Evolutionary conservation across 2,329 filamentous ascomycete genomes (phyloP).

Genomic region (Diaporthe nobilis): DNA sequence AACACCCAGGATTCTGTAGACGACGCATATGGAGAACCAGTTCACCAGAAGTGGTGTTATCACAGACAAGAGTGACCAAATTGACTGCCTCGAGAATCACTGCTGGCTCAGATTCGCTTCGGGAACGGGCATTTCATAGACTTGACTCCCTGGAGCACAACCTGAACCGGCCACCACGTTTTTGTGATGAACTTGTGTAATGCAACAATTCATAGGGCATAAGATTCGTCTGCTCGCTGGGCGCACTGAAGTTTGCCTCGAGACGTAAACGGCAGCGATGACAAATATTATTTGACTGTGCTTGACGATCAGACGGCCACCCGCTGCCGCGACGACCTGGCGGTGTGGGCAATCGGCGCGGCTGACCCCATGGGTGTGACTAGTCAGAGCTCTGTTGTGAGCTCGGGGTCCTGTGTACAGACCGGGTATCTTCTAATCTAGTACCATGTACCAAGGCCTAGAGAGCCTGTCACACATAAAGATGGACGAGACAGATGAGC

Average conservation of each 20-base stretch:
- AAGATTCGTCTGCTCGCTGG: background rate
- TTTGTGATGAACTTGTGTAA: background rate
- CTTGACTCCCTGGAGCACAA: background rate
- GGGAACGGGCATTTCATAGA: background rate
- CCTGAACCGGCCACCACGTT: background rate
- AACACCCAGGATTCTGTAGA: no score
- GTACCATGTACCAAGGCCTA: background rate
- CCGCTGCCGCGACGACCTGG: background rate
- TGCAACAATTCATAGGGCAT: background rate
- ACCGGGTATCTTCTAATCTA: background rate
- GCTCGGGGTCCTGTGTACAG: background rate
- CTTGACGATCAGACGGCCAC: background rate
- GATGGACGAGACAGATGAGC: background rate
- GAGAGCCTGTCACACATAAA: background rate
- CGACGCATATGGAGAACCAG: background rate
- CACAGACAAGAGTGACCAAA: background rate
- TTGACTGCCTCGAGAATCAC: background rate
- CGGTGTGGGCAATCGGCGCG: background rate
- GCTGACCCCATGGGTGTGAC: background rate
- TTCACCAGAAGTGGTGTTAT: background rate
- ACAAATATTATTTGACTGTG: background rate
- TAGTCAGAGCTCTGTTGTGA: background rate
- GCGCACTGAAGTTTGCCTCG: background rate
- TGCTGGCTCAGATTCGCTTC: background rate
- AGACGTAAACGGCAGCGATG: background rate